Conservation (phyloP, 164 flowering plant genomes). For the Tetracentron sinense region DNA sequence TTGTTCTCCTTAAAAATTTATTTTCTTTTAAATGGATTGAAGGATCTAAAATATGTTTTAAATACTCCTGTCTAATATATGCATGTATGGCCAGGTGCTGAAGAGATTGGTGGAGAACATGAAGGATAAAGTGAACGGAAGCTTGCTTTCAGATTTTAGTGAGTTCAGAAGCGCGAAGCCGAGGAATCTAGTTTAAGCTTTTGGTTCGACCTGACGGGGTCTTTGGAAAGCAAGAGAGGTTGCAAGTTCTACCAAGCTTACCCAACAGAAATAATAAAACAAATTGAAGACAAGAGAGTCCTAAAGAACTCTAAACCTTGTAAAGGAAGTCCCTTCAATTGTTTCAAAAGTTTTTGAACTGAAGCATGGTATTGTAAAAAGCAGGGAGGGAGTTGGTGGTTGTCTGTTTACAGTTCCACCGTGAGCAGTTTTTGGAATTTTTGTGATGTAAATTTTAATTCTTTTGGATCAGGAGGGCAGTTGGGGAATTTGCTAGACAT, state of each 20-base stretch:
- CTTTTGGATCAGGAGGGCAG: not conserved
- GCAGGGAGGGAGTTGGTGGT: no score
- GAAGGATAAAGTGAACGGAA: slow-evolving; percentile 65
- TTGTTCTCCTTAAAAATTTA: not conserved
- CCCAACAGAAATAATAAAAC: not conserved
- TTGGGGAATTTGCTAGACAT: not conserved
- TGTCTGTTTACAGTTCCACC: not conserved
- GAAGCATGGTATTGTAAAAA: no score
- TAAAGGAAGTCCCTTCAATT: no score
- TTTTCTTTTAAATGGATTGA: not conserved
- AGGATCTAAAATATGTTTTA: no score
- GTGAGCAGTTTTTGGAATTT: not conserved
- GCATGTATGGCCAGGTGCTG: slow-evolving; percentile 38
- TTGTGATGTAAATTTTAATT: not conserved
- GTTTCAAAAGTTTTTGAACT: no score
- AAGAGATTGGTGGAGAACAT: slow-evolving; percentile 61
- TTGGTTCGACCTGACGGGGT: not conserved
- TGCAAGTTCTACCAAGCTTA: not conserved
- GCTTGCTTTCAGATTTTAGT: slow-evolving; percentile 66
- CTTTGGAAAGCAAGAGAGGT: no score
- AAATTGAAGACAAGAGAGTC: no score
- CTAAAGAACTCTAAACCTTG: no score
- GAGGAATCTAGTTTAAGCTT: slow-evolving; percentile 20
- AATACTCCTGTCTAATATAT: not conserved
- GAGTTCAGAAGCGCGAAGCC: slow-evolving; percentile 48